Evolutionary conservation across 345 rosid species (phyloP).

Genomic region (Melastoma malabathricum): DNA sequence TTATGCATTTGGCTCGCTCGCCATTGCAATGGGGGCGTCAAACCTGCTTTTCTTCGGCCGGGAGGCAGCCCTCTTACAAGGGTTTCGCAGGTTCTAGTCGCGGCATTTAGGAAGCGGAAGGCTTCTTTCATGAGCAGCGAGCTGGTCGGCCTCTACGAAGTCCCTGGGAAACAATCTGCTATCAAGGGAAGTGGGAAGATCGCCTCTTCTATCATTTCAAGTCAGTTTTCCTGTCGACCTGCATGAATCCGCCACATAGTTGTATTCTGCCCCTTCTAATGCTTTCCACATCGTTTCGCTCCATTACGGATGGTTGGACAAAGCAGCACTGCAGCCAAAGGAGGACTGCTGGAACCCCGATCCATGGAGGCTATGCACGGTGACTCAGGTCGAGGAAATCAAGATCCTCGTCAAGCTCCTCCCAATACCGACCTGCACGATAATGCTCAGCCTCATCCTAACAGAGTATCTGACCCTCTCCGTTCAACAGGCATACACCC

Average conservation of each 20-base stretch:
- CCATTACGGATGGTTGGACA: conserved; percentile 59
- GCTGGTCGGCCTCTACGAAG: conserved; percentile 59
- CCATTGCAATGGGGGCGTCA: conserved; percentile 80
- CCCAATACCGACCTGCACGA: conserved; percentile 69
- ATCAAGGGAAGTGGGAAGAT: conserved; percentile 77
- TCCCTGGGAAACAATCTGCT: conserved; percentile 60
- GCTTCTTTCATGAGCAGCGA: conserved; percentile 57
- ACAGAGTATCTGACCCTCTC: conserved; percentile 84
- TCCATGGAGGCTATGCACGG: conserved; percentile 86
- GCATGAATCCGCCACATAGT: not conserved
- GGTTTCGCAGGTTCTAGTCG: conserved; percentile 76
- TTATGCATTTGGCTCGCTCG: conserved; percentile 71
- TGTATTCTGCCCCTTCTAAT: not conserved
- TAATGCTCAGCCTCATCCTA: conserved; percentile 46
- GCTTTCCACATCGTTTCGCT: not conserved
- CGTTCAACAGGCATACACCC: conserved; percentile 74
- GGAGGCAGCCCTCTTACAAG: conserved; percentile 93
- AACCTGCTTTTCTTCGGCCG: conserved; percentile 68
- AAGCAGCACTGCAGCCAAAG: conserved; percentile 69
- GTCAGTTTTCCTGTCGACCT: conserved; percentile 12
- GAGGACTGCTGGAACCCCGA: conserved; percentile 58
- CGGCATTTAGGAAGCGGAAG: conserved; percentile 55
- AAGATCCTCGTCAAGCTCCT: conserved; percentile 64
- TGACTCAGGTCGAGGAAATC: conserved; percentile 91
- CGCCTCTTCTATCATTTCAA: conserved; percentile 49